Evolutionary conservation across 306 rosid species (phyloP), one percentile per base, ranked within the genome.

Genomic region (Vachellia collinsii): DNA sequence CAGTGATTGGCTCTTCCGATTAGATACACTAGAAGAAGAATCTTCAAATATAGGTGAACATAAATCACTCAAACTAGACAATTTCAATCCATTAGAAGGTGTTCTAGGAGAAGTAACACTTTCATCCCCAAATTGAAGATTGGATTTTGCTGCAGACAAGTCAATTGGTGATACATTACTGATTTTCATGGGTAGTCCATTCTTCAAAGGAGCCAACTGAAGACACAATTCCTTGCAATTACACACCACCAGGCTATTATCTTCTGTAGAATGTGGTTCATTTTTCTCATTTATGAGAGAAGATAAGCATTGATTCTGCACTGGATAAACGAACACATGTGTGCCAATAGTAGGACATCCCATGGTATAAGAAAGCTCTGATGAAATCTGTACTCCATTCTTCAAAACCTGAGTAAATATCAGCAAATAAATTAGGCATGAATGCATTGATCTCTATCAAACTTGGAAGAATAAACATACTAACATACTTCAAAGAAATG

Each of bases 151-250:
- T 11, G 76, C 75, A 77, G 86, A 78, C 72, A 80, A 75, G 72
- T 78, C 73, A 68, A 63, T 77, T 22, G 82, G 80, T 44, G 82
- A 70, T 4, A 79, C 22, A 23, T 73, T 75, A 84, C 81, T 72
- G 80, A 38, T 75, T 75, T 67, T 80, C 79, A 70, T 36, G 29
- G 84, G 84, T 46, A 79, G 80, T 72, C 76, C 86, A 78, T 77
- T 76, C 74, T 80, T 66, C 69, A 82, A 79, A 81, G 81, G 86
- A 79, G 78, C 83, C 75, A 90, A 80, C 86, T 90, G 89, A 77
- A 94, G 87, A 85, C 79, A 77, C 85, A 92, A 80, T 80, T 92
- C 93, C 79, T 86, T 84, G 91, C 97, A 92, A 76, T 90, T 81
- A 66, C 37, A 64, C 70, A 89, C 67, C 17, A 50, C 20, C 43